Conservation (phyloP, 805 yeast genomes). For the Candida quercuum region DNA sequence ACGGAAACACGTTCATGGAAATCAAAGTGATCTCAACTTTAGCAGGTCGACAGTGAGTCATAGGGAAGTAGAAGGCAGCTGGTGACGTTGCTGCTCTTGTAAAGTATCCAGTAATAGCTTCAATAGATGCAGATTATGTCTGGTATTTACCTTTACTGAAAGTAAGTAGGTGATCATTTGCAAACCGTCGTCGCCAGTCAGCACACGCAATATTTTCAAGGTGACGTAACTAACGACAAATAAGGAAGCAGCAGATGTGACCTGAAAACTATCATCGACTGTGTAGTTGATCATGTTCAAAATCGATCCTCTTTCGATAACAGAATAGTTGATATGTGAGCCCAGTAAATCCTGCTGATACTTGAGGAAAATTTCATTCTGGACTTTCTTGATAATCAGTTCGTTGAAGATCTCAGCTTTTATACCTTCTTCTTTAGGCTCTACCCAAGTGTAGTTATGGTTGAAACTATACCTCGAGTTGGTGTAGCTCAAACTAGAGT, state of each 20-base stretch:
- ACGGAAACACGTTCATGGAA: too few species aligned
- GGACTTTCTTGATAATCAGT: constrained; percentile 17
- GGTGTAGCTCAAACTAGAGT: constrained; percentile 16
- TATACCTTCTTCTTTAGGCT: constrained; percentile 18
- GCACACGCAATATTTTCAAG: constrained; percentile 16
- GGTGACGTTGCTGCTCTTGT: neutral
- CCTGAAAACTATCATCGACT: constrained; percentile 14
- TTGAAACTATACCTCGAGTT: constrained; percentile 18
- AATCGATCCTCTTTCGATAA: constrained; percentile 18
- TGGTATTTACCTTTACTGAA: constrained; percentile 18
- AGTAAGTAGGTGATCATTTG: constrained; percentile 18
- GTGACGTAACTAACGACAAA: constrained; percentile 18
- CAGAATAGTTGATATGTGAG: constrained; percentile 14
- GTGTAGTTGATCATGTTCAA: constrained; percentile 19
- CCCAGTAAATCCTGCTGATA: constrained; percentile 20
- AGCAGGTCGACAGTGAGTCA: too few species aligned
- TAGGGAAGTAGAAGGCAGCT: too few species aligned
- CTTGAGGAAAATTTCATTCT: constrained; percentile 17
- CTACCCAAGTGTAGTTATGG: constrained; percentile 19
- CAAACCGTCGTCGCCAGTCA: constrained; percentile 16
- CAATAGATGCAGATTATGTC: constrained; percentile 18
- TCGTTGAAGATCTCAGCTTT: constrained; percentile 20
- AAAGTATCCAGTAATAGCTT: constrained; percentile 11
- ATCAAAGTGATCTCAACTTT: too few species aligned
- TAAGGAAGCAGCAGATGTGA: constrained; percentile 15